phyloP scores from a whole-genome alignment of 371 early-diverging fungal genomes.

The Blakeslea trispora region DNA sequence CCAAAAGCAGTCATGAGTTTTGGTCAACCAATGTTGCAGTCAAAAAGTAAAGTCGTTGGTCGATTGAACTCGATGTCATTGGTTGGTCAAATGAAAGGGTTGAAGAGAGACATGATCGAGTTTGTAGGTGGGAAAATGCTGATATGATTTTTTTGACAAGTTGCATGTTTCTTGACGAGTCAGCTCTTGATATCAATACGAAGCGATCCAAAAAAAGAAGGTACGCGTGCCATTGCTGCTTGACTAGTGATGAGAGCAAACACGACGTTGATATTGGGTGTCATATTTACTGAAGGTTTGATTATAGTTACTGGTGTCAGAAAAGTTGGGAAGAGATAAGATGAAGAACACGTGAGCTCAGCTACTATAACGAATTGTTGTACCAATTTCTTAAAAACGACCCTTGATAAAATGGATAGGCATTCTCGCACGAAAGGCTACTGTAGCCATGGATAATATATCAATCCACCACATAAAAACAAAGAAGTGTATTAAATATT shows the following conservation, averaged over 20 bases:
- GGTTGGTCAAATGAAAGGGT: too few species aligned
- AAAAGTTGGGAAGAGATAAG: conserved; percentile 8
- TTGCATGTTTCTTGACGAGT: conserved; percentile 21
- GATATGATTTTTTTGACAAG: conserved; percentile 14
- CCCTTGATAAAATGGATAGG: too few species aligned
- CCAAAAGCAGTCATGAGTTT: too few species aligned
- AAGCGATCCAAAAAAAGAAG: conserved; percentile 16
- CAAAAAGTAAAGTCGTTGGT: too few species aligned
- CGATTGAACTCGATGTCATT: too few species aligned
- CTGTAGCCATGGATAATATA: too few species aligned
- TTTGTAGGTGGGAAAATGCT: conserved; percentile 16
- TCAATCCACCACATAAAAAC: too few species aligned
- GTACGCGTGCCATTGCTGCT: conserved; percentile 11
- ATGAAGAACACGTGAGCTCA: conserved; percentile 1
- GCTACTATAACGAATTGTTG: neutral
- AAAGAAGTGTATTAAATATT: too few species aligned
- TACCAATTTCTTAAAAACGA: too few species aligned
- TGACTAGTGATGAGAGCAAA: conserved; percentile 4
- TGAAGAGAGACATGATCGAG: conserved; percentile 13
- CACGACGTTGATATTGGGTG: conserved; percentile 9
- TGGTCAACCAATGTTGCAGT: too few species aligned
- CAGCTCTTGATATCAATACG: conserved; percentile 18
- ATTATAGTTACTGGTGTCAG: conserved; percentile 5
- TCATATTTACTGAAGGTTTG: conserved; percentile 5
- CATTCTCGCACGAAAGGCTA: too few species aligned